Percentiles rank a stretch among this genome's conserved stretches.
These are phyloP conservation scores for Saksenaea vasiformis DNA, from an alignment of 371 early-diverging fungal genomes.

Conservation along the genomic window DNA sequence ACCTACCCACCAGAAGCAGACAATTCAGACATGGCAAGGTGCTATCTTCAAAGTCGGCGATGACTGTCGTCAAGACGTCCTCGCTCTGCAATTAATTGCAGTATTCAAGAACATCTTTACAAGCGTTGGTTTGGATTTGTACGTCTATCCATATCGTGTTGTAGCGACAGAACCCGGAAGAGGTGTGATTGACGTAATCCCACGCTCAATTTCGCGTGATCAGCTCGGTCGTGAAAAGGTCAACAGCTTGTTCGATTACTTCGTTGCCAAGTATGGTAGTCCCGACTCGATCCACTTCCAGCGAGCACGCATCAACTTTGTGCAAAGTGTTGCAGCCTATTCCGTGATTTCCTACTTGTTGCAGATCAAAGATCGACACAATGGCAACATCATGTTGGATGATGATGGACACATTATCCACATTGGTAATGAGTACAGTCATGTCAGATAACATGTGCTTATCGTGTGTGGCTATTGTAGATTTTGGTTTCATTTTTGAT, in stretches of 20 bases:
- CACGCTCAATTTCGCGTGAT: conserved; percentile 97
- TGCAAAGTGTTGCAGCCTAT: conserved; percentile 96
- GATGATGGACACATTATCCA: conserved; percentile 97
- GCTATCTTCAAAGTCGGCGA: conserved; percentile 99
- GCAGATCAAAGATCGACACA: conserved; percentile 99
- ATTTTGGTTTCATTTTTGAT: conserved; percentile 99
- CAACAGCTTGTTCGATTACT: conserved; percentile 96
- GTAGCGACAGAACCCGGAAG: conserved; percentile 98
- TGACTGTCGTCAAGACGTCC: conserved; percentile 98
- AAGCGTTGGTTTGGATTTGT: conserved; percentile 90
- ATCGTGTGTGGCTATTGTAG: conserved; percentile 41
- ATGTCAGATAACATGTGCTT: neutral
- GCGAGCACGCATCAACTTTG: conserved; percentile 93
- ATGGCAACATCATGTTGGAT: conserved; percentile 99
- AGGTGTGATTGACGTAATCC: conserved; percentile 99
- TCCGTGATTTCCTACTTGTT: conserved; percentile 95
- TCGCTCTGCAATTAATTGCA: conserved; percentile 97
- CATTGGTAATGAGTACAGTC: conserved; percentile 66
- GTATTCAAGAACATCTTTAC: conserved; percentile 97
- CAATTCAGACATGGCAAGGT: conserved; percentile 67
- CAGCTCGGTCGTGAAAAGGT: conserved; percentile 98
- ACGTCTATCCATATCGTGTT: conserved; percentile 97
- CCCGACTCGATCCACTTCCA: conserved; percentile 89
- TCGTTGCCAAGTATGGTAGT: conserved; percentile 94
- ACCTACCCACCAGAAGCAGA: conserved; percentile 29